Conservation (phyloP, 2,329 filamentous ascomycete genomes). For the Iodosphaeria phyllophila region DNA sequence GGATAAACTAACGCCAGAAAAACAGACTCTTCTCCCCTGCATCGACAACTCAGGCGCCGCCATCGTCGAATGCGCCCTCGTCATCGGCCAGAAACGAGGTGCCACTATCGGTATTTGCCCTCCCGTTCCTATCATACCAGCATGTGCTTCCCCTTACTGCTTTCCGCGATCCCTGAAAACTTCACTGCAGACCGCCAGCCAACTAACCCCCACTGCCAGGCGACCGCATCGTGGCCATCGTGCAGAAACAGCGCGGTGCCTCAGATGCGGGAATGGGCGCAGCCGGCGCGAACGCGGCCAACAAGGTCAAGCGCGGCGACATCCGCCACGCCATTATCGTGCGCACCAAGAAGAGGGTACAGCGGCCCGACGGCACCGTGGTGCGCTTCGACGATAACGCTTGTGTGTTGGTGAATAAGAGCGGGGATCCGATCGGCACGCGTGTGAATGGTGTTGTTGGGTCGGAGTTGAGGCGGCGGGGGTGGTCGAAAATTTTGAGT, state of each 20-base stretch:
- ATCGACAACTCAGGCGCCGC: constrained; percentile 99
- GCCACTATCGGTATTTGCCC: constrained; percentile 60
- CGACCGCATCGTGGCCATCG: constrained; percentile 91
- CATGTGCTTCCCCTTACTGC: background rate
- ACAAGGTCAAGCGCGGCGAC: constrained; percentile 92
- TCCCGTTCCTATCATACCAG: background rate
- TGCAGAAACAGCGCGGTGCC: constrained; percentile 84
- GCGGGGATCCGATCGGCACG: constrained; percentile 84
- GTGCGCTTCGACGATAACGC: constrained; percentile 96
- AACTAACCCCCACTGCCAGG: constrained; percentile 31
- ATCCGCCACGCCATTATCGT: constrained; percentile 94
- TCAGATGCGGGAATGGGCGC: constrained; percentile 54
- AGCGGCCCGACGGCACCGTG: constrained; percentile 73
- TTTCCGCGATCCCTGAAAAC: constrained; percentile 1
- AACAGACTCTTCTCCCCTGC: constrained; percentile 96
- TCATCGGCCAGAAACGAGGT: constrained; percentile 75
- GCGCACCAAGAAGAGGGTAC: constrained; percentile 71
- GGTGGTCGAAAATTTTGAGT: constrained; percentile 97
- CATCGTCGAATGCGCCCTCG: constrained; percentile 87
- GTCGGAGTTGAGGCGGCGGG: constrained; percentile 70
- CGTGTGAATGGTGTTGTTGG: constrained; percentile 87
- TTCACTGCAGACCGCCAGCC: constrained; percentile 1
- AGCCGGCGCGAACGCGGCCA: constrained; percentile 53
- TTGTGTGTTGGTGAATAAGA: constrained; percentile 92
- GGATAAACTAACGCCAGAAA: too few species aligned